phyloP scores from a whole-genome alignment of 169 alveolate genomes.

The Haemoproteus tartakovskyi region DNA sequence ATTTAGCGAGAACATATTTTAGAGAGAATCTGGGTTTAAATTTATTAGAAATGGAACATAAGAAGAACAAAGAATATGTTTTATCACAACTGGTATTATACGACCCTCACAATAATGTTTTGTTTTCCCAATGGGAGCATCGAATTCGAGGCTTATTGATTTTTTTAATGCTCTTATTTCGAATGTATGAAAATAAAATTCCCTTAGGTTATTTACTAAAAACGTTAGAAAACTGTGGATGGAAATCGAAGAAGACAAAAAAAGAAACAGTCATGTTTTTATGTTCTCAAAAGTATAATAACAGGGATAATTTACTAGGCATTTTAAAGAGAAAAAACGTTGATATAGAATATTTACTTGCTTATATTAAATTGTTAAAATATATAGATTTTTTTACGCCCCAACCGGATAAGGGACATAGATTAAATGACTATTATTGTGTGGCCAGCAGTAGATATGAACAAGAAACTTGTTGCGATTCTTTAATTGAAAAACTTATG shows the following conservation, averaged over 20 bases:
- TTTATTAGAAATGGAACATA: conserved; percentile 8
- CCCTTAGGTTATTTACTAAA: conserved; percentile 33
- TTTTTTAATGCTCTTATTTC: conserved; percentile 33
- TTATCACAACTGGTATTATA: conserved; percentile 21
- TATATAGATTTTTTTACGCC: too few relatives aligned
- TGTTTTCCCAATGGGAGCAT: conserved; percentile 40
- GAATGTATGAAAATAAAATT: conserved; percentile 28
- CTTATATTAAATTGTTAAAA: too few relatives aligned
- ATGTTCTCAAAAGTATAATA: too few relatives aligned
- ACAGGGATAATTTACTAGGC: too few relatives aligned
- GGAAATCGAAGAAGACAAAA: conserved; percentile 15
- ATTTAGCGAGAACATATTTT: conserved; percentile 10
- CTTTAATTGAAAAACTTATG: too few relatives aligned
- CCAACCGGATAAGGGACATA: too few relatives aligned
- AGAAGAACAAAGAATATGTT: conserved; percentile 46
- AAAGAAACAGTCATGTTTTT: too few relatives aligned
- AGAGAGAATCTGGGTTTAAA: conserved; percentile 32
- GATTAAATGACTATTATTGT: too few relatives aligned
- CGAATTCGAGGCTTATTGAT: conserved; percentile 31
- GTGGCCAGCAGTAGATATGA: too few relatives aligned
- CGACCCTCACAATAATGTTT: conserved; percentile 40
- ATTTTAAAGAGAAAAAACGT: too few relatives aligned
- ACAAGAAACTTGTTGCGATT: too few relatives aligned
- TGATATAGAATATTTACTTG: too few relatives aligned
- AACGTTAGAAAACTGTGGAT: conserved; percentile 4